These are phyloP conservation scores for Colletotrichum somersetense DNA, from an alignment of 2,329 filamentous ascomycete genomes.

Conservation along the genomic window DNA sequence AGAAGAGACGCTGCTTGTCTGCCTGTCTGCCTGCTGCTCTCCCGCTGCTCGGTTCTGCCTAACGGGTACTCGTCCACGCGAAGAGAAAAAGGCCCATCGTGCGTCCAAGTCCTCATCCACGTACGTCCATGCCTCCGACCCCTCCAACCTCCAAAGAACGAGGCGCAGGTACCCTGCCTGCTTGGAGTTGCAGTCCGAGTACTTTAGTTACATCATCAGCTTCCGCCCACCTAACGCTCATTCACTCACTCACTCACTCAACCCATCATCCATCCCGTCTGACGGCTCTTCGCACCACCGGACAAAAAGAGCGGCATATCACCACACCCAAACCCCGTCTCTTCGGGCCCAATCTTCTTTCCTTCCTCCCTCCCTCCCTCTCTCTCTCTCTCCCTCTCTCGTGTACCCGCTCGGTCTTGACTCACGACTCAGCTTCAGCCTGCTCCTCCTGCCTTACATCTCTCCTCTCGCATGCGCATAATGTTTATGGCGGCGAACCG, in stretches of 20 bases:
- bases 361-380: too few relatives aligned
- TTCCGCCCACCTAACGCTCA: constrained; percentile 10
- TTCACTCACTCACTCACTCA: background rate
- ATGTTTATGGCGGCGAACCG: constrained; percentile 24
- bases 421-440: constrained; percentile 38
- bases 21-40: background rate
- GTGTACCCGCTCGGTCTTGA: constrained; percentile 18
- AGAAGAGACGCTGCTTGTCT: background rate
- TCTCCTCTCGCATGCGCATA: constrained; percentile 28
- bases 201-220: constrained; percentile 41
- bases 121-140: constrained; percentile 15
- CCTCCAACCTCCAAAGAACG: constrained; percentile 30
- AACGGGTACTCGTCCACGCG: background rate
- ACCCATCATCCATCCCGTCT: background rate
- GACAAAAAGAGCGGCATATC: background rate
- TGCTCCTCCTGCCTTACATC: constrained; percentile 38
- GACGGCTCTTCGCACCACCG: constrained; percentile 21
- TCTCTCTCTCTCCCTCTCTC: background rate
- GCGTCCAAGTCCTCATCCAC: constrained; percentile 1
- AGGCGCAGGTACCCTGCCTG: constrained; percentile 33
- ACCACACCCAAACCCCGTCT: constrained; percentile 18
- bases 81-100: constrained; percentile 3
- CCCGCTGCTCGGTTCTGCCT: constrained; percentile 11
- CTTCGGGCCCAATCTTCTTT: constrained; percentile 1
- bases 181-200: constrained; percentile 35